Base-by-base conservation (phyloP, 2,329 filamentous ascomycete genomes). In the Madurella fahalii region DNA sequence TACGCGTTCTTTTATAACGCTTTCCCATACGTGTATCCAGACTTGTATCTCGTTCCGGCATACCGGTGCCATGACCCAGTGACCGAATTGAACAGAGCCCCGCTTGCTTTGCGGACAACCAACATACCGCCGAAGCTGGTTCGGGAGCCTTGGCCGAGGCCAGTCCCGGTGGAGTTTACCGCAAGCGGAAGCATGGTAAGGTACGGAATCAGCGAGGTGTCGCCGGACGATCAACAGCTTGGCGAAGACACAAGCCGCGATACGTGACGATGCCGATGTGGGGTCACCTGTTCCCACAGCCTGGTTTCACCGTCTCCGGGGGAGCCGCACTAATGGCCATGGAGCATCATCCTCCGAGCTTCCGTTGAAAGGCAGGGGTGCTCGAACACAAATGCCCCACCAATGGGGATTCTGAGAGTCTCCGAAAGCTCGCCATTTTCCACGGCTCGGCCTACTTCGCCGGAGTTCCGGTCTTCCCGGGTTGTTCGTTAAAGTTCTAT, bases 281-380 rank as follows among this genome's bases (percentile, higher is more conserved):
- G 52, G 46, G 30, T 15, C 25, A 13, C 34, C 17, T 15, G 9
- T 9, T 4, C n/a, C 34, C 20, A 31, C 16, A 39, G 43, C 30
- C 41, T 40, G 41, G 44, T 34, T 45, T 58, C 48, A 49, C 30
- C 32, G 31, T 45, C 17, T 44, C 17, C 7, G 9, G 2, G 41
- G 32, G 52, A 54, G 52, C 50, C 45, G 54, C 51, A 57, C 57
- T 59, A 59, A 37, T 16, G 45, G 47, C 16, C 25, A 59, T 53
- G 57, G 57, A 44, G 57, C 25, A 50, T 25, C 39, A 39, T 37
- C 52, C 37, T 59, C 57, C 57, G 57, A 48, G 42, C 25, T 39
- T 8, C 30, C 40, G 45, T 15, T 42, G 17, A 13, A 52, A 3
- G 13, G 17, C 39, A 40, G 40, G 42, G 39, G 16, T 30, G 8